Evolutionary conservation across 257 asterid species (phyloP), one percentile per base, ranked within the genome.

Genomic region (Ballota nigra): DNA sequence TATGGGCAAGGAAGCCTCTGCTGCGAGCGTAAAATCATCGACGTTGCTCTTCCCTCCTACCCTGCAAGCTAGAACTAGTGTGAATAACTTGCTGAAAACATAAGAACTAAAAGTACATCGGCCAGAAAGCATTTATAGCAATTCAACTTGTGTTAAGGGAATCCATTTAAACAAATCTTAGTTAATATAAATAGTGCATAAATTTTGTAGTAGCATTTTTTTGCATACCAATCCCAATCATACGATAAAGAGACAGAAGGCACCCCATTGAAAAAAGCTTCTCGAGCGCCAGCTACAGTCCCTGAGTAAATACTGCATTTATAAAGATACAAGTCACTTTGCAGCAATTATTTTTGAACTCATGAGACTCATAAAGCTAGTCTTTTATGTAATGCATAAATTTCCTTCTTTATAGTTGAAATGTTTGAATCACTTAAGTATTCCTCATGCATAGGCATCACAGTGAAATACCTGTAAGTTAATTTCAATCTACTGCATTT

Each of bases 281-380:
- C 98, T 2, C 98, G 86, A 51, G 98, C 98, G 69, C 98, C 98
- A 24, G 91, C 98, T 24, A 94, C 97, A 8, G 97, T 94, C 70
- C 96, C 98, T 20, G 98, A 93, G 79, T 91, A 91, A 60, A 83
- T 77, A 65, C 98, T 91, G 91, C 81, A 81, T 66, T 63, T 63
- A 81, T 70, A 67, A 68, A 66, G 83, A 79, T 80, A 81, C 82
- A 83, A 83, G 77, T 81, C 91, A 69, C 34, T 38, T 56, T 28
- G 31, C 63, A n/a, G 61, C 62, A 19, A 68, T 33, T 6, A 33
- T 33, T 20, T 40, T 56, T 45, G 18, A 58, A 34, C 15, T 16
- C 28, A 66, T 63, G 73, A 4, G 34, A 51, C 66, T 38, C 12
- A 1, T 23, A 45, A 55, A 56, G 8, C 38, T 33, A 33, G 38